These are phyloP conservation scores for Porphyrellus cyaneotinctus DNA, from an alignment of 768 basidiomycete genomes.

Conservation along the genomic window DNA sequence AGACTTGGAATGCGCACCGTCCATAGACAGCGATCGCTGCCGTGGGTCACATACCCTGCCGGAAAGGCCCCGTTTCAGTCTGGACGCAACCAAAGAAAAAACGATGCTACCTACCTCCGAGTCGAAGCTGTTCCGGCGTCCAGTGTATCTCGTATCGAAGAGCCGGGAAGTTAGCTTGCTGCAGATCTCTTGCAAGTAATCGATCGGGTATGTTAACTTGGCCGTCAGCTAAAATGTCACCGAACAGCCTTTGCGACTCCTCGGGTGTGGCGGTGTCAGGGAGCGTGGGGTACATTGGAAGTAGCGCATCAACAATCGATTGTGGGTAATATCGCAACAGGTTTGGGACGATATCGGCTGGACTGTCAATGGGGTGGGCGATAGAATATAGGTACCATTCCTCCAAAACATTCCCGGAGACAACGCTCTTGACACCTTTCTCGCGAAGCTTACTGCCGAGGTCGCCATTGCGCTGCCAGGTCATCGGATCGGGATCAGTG, in stretches of 20 bases:
- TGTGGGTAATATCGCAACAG: slow-evolving; percentile 57
- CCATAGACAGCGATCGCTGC: slow-evolving; percentile 62
- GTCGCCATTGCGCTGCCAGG: slow-evolving; percentile 62
- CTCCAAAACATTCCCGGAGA: slow-evolving; percentile 62
- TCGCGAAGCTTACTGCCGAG: slow-evolving; percentile 50
- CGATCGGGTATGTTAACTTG: slow-evolving; percentile 69
- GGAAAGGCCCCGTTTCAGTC: neutral
- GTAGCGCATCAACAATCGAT: slow-evolving; percentile 43
- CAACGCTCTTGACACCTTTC: slow-evolving; percentile 58
- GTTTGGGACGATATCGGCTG: slow-evolving; percentile 52
- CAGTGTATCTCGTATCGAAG: slow-evolving; percentile 66
- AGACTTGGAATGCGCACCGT: too few species aligned
- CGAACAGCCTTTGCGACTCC: slow-evolving; percentile 47
- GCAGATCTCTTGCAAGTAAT: slow-evolving; percentile 58
- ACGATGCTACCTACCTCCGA: slow-evolving; percentile 40
- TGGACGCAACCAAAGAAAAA: neutral
- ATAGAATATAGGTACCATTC: slow-evolving; percentile 79
- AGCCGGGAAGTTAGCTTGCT: slow-evolving; percentile 51
- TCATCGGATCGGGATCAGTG: slow-evolving; percentile 51
- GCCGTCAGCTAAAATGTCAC: slow-evolving; percentile 54
- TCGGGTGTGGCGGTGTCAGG: slow-evolving; percentile 39
- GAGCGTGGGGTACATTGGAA: slow-evolving; percentile 42
- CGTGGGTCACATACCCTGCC: slow-evolving; percentile 69
- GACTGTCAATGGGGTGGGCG: slow-evolving; percentile 51
- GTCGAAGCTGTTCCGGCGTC: slow-evolving; percentile 57